These are phyloP conservation scores for Tolypocladium inflatum DNA, from an alignment of 2,329 filamentous ascomycete species.

Conservation along the genomic window DNA sequence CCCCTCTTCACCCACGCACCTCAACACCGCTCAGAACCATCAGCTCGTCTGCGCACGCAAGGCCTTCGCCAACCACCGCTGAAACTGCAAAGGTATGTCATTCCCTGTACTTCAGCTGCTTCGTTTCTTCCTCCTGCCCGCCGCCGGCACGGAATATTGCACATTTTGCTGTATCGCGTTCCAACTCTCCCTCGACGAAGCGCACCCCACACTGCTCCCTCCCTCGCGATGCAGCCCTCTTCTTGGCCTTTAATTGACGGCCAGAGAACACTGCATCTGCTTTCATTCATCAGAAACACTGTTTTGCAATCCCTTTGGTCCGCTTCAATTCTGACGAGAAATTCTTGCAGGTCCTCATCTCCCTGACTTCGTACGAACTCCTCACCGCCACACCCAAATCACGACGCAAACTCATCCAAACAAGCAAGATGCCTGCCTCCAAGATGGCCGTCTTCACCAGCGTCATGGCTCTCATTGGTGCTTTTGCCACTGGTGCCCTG, in stretches of 20 bases:
- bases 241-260: not conserved
- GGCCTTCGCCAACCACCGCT: not conserved
- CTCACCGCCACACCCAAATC: not conserved
- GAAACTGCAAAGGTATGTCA: not conserved
- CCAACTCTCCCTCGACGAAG: not conserved
- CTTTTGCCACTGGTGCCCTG: slow-evolving; percentile 9
- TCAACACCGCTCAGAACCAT: not conserved
- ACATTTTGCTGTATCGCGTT: slow-evolving; percentile 1
- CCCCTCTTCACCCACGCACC: not conserved
- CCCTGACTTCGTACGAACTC: not conserved
- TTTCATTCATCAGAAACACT: not conserved
- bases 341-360: not conserved
- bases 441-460: slow-evolving; percentile 17
- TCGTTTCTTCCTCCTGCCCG: not conserved
- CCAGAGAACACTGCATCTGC: not conserved
- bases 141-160: slow-evolving; percentile 1
- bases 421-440: slow-evolving; percentile 15
- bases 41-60: not conserved
- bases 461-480: slow-evolving; percentile 12
- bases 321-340: not conserved
- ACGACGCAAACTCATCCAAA: not conserved
- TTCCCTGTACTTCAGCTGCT: not conserved
- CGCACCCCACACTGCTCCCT: not conserved
- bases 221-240: not conserved
- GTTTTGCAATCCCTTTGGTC: not conserved